phyloP scores from a whole-genome alignment of 805 yeast genomes.

The Kockiozyma suomiensis region DNA sequence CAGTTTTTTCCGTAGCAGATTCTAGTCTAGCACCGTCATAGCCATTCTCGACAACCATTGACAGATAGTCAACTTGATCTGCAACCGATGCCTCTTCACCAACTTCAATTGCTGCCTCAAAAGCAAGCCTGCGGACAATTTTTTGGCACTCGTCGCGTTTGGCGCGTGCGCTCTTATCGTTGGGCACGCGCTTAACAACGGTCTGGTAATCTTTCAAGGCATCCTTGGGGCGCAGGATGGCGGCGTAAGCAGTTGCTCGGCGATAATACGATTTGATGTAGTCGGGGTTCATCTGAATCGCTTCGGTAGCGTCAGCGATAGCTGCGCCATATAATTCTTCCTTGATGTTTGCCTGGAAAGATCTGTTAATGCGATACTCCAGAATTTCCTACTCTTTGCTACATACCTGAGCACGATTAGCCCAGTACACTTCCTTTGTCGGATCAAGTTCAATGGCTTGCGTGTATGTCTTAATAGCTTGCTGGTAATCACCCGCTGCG shows the following conservation, averaged over 20 bases:
- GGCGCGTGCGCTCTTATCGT: conserved; percentile 66
- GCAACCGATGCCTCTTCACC: conserved; percentile 61
- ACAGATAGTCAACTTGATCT: conserved; percentile 51
- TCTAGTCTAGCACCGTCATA: conserved; percentile 63
- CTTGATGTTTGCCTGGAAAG: conserved; percentile 70
- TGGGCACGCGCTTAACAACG: conserved; percentile 65
- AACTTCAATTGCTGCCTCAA: conserved; percentile 82
- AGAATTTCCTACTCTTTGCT: not conserved
- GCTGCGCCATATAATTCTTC: conserved; percentile 86
- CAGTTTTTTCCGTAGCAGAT: conserved; percentile 34
- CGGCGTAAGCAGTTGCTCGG: conserved; percentile 78
- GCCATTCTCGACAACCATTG: conserved; percentile 51
- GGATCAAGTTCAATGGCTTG: conserved; percentile 74
- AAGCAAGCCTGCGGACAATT: conserved; percentile 71
- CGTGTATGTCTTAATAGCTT: conserved; percentile 76
- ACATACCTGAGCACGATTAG: conserved; percentile 76
- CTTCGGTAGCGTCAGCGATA: conserved; percentile 70
- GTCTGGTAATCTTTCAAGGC: conserved; percentile 69
- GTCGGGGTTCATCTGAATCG: conserved; percentile 65
- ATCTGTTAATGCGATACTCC: not conserved
- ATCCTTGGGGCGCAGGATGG: conserved; percentile 71
- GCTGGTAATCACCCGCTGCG: conserved; percentile 69
- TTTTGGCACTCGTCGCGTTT: conserved; percentile 64
- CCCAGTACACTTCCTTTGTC: conserved; percentile 78
- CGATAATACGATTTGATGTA: conserved; percentile 84